These are phyloP conservation scores for Pogostemon cablin DNA, from an alignment of 257 asterid species.

Conservation along the genomic window DNA sequence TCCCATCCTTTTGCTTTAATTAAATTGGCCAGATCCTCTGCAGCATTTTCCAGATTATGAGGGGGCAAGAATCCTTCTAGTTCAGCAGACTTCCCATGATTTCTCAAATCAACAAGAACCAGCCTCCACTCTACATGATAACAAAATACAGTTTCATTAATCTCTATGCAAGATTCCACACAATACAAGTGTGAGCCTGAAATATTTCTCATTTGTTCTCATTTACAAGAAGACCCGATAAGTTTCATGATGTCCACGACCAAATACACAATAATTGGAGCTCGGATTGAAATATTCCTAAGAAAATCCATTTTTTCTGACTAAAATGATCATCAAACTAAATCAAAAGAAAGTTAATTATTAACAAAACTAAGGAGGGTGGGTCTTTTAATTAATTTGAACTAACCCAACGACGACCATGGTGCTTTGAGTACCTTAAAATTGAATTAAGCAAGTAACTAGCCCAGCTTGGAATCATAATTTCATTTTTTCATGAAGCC, in stretches of 20 bases:
- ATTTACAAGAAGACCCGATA: conserved; percentile 6
- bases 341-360: conserved; percentile 3
- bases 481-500: background rate
- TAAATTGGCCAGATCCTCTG: conserved; percentile 80
- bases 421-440: background rate
- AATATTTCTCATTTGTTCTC: conserved; percentile 1
- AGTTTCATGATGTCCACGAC: conserved; percentile 5
- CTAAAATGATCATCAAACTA: conserved; percentile 10
- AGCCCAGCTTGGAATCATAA: background rate
- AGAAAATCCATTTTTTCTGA: conserved; percentile 9
- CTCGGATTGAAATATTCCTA: background rate
- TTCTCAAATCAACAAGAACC: conserved; percentile 84
- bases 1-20: conserved; percentile 69
- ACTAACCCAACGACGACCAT: background rate
- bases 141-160: background rate
- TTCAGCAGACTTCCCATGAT: conserved; percentile 85
- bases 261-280: background rate
- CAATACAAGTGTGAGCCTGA: background rate
- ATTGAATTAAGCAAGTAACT: conserved; percentile 1
- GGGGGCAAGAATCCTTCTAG: conserved; percentile 62
- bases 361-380: conserved; percentile 2
- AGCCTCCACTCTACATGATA: conserved; percentile 70
- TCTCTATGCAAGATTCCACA: background rate
- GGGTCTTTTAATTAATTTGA: conserved; percentile 6
- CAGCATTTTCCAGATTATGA: conserved; percentile 76